These are phyloP conservation scores for Dillenia turbinata DNA, from an alignment of 164 flowering plant species.

Conservation along the genomic window DNA sequence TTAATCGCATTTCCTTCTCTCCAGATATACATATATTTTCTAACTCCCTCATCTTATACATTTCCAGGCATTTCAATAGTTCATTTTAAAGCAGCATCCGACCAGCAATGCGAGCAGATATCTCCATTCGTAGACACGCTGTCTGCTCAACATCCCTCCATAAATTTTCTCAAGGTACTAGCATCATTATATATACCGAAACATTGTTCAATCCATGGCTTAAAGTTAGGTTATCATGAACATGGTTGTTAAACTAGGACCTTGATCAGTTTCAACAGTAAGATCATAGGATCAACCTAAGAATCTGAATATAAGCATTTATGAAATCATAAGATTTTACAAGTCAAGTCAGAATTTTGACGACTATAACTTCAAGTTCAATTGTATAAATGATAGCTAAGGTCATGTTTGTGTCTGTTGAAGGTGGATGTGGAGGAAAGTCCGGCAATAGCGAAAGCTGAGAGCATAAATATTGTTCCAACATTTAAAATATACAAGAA, in stretches of 20 bases:
- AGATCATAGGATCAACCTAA: too few relatives aligned
- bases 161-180: constrained; percentile 76
- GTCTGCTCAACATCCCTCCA: constrained; percentile 59
- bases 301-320: too few relatives aligned
- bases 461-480: constrained; percentile 69
- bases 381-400: too few relatives aligned
- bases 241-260: too few relatives aligned
- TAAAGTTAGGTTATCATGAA: too few relatives aligned
- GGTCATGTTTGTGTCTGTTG: neutral
- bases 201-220: too few relatives aligned
- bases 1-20: neutral
- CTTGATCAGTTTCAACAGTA: too few relatives aligned
- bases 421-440: constrained; percentile 77
- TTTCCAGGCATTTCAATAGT: constrained; percentile 64
- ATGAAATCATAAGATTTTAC: too few relatives aligned
- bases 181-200: too few relatives aligned
- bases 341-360: too few relatives aligned
- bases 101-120: constrained; percentile 52
- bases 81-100: constrained; percentile 43
- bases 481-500: constrained; percentile 84
- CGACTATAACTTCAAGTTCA: too few relatives aligned
- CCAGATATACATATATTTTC: neutral
- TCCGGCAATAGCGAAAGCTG: constrained; percentile 51
- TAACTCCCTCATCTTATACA: neutral
- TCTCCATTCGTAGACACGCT: constrained; percentile 54